Evolutionary conservation across 805 yeast genomes (phyloP), one percentile per base, ranked within the genome.

Genomic region (Clavispora phyllophila): DNA sequence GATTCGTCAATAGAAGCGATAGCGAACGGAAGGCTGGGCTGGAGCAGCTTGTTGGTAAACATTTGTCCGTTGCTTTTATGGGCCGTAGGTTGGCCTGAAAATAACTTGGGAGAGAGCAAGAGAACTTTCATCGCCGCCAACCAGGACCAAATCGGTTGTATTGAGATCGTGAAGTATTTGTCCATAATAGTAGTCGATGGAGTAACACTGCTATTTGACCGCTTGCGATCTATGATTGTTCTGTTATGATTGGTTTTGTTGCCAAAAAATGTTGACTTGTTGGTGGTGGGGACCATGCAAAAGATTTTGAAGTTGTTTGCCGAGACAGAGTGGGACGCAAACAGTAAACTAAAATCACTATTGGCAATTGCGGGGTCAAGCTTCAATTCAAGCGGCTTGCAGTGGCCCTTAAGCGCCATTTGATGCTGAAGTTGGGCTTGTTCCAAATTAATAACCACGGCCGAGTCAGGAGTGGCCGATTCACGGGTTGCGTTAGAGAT

Each of bases 91-190:
- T 56, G 51, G 8, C 70, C 72, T 18, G 60, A 55, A 36, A 70
- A 69, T 5, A 62, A 50, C 14, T 48, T 47, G 1, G 72, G 65
- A 22, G 54, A 52, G 20, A 47, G 50, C 13, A 56, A 34, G 5
- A 68, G 48, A 8, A 67, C 57, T 37, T 67, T 68, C 19, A 60
- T 48, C 0, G 70, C 73, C 2, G 75, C 74, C 14, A 70, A 45
- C 44, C 68, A 53, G 1, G 70, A 61, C 75, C 75, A 70, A 34
- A 70, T 57, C 9, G 75, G 74, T 48, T 70, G 75, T 13, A 57
- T 48, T 8, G 55, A 52, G 5, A 60, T 51, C 6, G 54, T 49
- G 28, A 44, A 49, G 15, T 47, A 43, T 31, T 43, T 47, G 39
- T 53, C 57, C 50, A 53, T 51, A 19, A 53, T 51, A 12, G 55